phyloP scores from a whole-genome alignment of 306 rosid species.

The Prunus padus region DNA sequence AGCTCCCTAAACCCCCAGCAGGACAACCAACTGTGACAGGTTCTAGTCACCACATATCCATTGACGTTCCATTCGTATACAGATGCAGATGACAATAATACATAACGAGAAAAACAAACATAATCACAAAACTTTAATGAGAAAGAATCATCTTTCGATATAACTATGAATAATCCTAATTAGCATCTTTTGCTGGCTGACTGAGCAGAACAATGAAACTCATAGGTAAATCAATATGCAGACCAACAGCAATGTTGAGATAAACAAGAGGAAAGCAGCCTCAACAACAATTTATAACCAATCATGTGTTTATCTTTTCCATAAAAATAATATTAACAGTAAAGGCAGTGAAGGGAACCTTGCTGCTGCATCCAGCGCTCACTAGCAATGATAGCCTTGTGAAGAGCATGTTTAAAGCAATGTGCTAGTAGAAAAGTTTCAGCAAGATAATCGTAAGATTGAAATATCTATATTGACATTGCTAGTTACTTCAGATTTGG shows the following conservation, averaged over 20 bases:
- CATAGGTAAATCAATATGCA: conserved; percentile 5
- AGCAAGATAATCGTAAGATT: not conserved
- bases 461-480: not conserved
- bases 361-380: not conserved
- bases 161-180: not conserved
- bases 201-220: not conserved
- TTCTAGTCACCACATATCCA: not conserved
- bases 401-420: not conserved
- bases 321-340: not conserved
- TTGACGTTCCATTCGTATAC: not conserved
- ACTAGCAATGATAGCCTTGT: not conserved
- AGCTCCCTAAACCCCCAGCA: not conserved
- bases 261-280: conserved; percentile 7
- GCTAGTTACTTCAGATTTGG: not conserved
- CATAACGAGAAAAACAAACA: not conserved
- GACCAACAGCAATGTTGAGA: not conserved
- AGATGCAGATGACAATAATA: not conserved
- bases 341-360: not conserved
- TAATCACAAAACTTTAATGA: not conserved
- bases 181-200: not conserved
- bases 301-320: not conserved
- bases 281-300: conserved; percentile 9
- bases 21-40: not conserved
- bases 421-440: not conserved
- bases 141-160: not conserved